Evolutionary conservation across 2,329 filamentous ascomycete genomes (phyloP).

Genomic region (Endocalyx cinctus): DNA sequence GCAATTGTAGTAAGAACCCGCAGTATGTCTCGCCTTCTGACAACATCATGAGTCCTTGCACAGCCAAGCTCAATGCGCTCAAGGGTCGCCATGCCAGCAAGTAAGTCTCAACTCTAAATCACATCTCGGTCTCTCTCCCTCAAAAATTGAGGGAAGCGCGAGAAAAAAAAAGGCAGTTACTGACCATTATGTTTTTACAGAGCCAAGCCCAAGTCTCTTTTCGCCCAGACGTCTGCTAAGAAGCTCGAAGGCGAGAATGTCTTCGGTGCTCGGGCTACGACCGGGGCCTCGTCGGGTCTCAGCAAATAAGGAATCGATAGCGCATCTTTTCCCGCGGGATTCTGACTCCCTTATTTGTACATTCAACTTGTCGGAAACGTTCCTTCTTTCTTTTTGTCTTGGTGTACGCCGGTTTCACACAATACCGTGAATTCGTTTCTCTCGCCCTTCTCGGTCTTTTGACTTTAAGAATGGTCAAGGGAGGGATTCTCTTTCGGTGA

Average conservation of each 20-base stretch:
- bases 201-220: conserved; percentile 63
- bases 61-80: conserved; percentile 74
- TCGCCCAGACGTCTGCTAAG: conserved; percentile 62
- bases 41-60: conserved; percentile 82
- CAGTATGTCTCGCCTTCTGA: conserved; percentile 81
- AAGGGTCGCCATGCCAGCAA: conserved; percentile 77
- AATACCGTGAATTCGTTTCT: no score
- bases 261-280: conserved; percentile 29
- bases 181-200: conserved; percentile 37
- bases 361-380: no score
- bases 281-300: conserved; percentile 5
- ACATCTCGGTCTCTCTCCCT: neutral
- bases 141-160: no score
- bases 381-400: neutral
- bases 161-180: no score
- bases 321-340: no score
- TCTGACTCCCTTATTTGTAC: no score
- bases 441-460: no score
- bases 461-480: no score
- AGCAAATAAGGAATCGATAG: no score
- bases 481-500: no score
- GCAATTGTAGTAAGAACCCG: no score
- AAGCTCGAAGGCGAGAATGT: conserved; percentile 47
- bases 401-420: no score
- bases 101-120: conserved; percentile 44